Percentiles rank a stretch among this genome's conserved stretches.
These are phyloP conservation scores for Chlorophyllum brunneum DNA, from an alignment of 768 basidiomycete species.

Conservation along the genomic window DNA sequence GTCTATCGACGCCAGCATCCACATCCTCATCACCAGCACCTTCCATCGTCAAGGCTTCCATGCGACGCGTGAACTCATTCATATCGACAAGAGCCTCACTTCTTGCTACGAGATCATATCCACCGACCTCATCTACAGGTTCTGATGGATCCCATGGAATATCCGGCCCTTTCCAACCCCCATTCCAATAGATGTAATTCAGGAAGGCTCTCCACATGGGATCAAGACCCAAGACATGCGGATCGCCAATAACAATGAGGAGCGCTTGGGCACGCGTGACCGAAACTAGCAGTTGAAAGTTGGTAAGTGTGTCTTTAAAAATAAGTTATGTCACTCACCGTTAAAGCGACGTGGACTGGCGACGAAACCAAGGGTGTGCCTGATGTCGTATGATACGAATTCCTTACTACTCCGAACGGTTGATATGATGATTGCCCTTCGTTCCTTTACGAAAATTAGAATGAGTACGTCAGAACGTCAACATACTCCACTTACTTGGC, in stretches of 20 bases:
- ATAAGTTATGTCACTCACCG: conserved; percentile 31
- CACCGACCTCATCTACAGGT: conserved; percentile 31
- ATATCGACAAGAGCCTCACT: conserved; percentile 31
- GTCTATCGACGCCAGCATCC: conserved; percentile 34
- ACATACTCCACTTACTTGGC: conserved; percentile 44
- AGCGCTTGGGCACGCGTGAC: conserved; percentile 60
- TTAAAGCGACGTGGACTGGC: conserved; percentile 58
- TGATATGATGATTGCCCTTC: conserved; percentile 52
- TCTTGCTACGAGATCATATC: conserved; percentile 34
- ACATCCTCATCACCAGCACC: conserved; percentile 25
- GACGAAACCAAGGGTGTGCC: conserved; percentile 56
- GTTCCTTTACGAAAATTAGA: conserved; percentile 26
- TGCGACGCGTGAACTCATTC: conserved; percentile 33
- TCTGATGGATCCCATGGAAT: conserved; percentile 48
- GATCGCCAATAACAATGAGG: conserved; percentile 58
- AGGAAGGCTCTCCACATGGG: conserved; percentile 61
- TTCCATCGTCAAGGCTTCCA: conserved; percentile 27
- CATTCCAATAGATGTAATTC: conserved; percentile 51
- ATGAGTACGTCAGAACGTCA: conserved; percentile 24
- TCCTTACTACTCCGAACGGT: conserved; percentile 55
- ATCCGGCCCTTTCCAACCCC: conserved; percentile 50
- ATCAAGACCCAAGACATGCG: conserved; percentile 54
- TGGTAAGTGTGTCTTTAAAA: background rate
- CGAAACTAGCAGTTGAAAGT: conserved; percentile 32
- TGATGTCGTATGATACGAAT: conserved; percentile 49